Evolutionary conservation across 129 eudicot species (phyloP), one percentile per base, ranked within the genome.

Genomic region (Centella asiatica): DNA sequence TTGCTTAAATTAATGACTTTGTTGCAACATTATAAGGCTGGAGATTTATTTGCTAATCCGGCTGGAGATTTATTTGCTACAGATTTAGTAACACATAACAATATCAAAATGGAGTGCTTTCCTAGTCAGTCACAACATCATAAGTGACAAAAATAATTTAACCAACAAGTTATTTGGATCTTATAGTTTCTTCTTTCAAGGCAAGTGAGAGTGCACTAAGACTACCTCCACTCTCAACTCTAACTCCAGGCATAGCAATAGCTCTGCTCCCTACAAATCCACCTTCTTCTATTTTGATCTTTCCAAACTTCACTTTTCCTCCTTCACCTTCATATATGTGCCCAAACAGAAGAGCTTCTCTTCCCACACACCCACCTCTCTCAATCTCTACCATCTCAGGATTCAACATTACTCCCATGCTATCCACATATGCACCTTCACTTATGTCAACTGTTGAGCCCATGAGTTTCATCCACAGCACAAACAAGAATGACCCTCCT

Each of bases 291-390:
- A 87, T 51, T 19, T 37, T 79, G 37, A 87, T 81, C 78, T 81
- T 87, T 62, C 95, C 93, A 72, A 81, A 87, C 80, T 84, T 87
- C 39, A 87, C 88, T 65, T 76, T 74, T 57, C 95, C 95, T n/a
- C 86, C 93, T 76, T 84, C 95, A 23, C 95, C 95, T 68, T 87
- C 95, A 51, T 87, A 87, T 60, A 87, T 72, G 59, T 87, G 95
- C 44, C 95, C 95, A 28, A 87, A 87, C 22, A 87, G 44, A 72
- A 87, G 59, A 0, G 93, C 86, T 42, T 87, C 95, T 47, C 84
- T 76, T 26, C 84, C 95, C 48, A 87, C 89, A 29, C 86, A 83
- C 5, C 88, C 93, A 0, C 84, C 86, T 18, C 86, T 65, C 56
- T 84, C 88, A 4, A 87, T 81, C 74, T 74, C 88, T 66, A 87